Conservation (phyloP, 371 early-diverging fungal species). For the Mucor lusitanicus region DNA sequence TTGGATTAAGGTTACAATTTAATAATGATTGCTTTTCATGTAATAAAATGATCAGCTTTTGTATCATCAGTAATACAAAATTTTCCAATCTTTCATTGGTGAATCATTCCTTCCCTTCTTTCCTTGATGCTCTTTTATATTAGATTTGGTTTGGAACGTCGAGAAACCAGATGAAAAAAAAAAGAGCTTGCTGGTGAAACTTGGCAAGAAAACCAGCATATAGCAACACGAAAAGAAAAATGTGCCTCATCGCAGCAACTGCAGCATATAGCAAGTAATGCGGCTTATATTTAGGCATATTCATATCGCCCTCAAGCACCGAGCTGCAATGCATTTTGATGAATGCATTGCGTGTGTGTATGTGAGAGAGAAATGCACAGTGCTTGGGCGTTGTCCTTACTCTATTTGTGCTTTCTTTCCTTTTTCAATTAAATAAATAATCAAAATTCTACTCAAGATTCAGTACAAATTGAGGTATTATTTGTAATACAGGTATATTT, state of each 20-base stretch:
- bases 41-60: background rate
- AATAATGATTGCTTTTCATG: background rate
- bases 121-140: background rate
- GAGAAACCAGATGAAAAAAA: background rate
- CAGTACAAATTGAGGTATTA: background rate
- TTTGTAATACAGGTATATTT: background rate
- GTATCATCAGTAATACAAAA: background rate
- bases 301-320: background rate
- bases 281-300: background rate
- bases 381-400: background rate
- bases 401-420: slow-evolving; percentile 5
- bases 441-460: background rate
- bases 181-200: background rate
- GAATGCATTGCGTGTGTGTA: background rate
- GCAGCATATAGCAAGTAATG: background rate
- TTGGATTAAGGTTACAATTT: background rate
- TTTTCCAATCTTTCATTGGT: background rate
- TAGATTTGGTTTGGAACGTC: background rate
- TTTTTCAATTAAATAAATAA: background rate
- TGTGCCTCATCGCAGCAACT: background rate
- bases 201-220: background rate
- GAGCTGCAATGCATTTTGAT: background rate
- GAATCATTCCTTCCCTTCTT: background rate
- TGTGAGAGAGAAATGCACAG: background rate
- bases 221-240: background rate